A percentile compares a stretch with the other conserved stretches of the same genome.
phyloP scores from a whole-genome alignment of 345 rosid species.

The Psidium friedrichsthalianum region DNA sequence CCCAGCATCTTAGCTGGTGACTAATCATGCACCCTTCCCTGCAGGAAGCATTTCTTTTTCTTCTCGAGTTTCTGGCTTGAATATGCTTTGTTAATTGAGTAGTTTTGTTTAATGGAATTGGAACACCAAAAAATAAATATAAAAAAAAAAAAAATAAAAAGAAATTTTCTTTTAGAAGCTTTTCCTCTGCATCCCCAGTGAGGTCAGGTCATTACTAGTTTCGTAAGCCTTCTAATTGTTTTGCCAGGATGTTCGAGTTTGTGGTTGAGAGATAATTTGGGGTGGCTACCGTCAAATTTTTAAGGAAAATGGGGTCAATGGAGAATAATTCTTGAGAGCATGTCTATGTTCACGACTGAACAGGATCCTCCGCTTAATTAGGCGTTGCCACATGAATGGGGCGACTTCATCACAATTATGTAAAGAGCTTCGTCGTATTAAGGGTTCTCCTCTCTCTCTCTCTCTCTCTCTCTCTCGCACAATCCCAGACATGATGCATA shows the following conservation, averaged over 20 bases:
- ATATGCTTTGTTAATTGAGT: not conserved
- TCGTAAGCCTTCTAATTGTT: not conserved
- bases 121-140: too few relatives aligned
- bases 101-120: not conserved
- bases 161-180: not conserved
- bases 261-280: slow-evolving; percentile 85
- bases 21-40: not conserved
- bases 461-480: not conserved
- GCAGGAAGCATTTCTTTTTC: not conserved
- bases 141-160: too few relatives aligned
- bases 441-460: slow-evolving; percentile 36
- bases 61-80: not conserved
- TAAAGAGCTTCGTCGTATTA: slow-evolving; percentile 94
- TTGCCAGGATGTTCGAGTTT: slow-evolving; percentile 60
- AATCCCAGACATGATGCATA: not conserved
- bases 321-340: slow-evolving; percentile 94
- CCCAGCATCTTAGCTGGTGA: not conserved
- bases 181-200: not conserved
- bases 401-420: slow-evolving; percentile 96
- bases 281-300: slow-evolving; percentile 84
- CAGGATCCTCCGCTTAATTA: slow-evolving; percentile 95
- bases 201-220: not conserved
- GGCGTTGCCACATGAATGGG: slow-evolving; percentile 99
- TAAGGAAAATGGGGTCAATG: slow-evolving; percentile 86
- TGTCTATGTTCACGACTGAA: slow-evolving; percentile 98